Evolutionary conservation across 441 rosid species (phyloP).

Genomic region (Omphalea diandra): DNA sequence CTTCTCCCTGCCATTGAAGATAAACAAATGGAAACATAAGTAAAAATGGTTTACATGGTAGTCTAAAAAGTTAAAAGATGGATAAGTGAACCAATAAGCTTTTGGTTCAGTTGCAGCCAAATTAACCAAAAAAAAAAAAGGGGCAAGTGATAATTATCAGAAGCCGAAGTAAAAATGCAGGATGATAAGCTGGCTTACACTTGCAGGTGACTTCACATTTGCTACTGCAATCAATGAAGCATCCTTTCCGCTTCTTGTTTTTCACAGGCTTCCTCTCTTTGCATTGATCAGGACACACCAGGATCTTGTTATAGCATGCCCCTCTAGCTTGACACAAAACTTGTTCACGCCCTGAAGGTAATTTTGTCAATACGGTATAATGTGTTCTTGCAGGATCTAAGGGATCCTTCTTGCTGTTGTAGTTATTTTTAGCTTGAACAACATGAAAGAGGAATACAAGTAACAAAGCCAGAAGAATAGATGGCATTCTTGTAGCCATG

Average conservation of each 20-base stretch:
- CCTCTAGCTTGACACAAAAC: conserved; percentile 55
- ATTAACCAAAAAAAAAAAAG: too few relatives aligned
- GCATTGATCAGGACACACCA: conserved; percentile 64
- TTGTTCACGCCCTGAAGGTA: conserved; percentile 44
- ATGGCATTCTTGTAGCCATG: conserved; percentile 23
- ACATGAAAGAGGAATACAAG: conserved; percentile 19
- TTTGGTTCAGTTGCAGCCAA: too few relatives aligned
- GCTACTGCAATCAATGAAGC: conserved; percentile 75
- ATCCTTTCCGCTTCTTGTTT: conserved; percentile 51
- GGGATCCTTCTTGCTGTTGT: conserved; percentile 18
- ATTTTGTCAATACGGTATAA: conserved; percentile 21
- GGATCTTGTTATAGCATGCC: conserved; percentile 41
- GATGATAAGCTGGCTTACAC: conserved; percentile 44
- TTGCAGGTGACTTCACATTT: conserved; percentile 91
- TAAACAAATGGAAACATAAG: not conserved
- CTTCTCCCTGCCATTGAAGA: conserved; percentile 48
- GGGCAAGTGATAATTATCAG: too few relatives aligned
- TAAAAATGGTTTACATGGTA: too few relatives aligned
- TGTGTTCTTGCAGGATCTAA: conserved; percentile 37
- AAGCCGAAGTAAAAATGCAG: too few relatives aligned
- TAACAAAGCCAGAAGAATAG: conserved; percentile 21
- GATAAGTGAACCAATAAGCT: too few relatives aligned
- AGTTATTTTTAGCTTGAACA: conserved; percentile 24
- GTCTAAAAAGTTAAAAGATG: too few relatives aligned
- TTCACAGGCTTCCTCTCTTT: conserved; percentile 49